These are phyloP conservation scores for Fusarium mexicanum DNA, from an alignment of 2,329 filamentous ascomycete species.

Conservation along the genomic window DNA sequence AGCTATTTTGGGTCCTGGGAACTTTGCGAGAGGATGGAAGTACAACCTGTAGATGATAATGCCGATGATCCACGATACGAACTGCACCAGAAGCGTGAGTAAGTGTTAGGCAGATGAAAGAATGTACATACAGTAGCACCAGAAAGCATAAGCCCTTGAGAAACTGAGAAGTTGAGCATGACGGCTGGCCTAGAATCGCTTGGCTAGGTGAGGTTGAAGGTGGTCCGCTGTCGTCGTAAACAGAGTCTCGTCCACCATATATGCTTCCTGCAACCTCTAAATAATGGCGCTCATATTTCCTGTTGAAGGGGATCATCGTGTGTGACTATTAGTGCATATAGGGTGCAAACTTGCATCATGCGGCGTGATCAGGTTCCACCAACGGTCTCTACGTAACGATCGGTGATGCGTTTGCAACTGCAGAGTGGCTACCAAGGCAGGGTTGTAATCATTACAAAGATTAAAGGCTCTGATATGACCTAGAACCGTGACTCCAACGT, in stretches of 20 bases:
- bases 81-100: not conserved
- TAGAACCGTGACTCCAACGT: fast-evolving
- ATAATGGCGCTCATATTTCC: not conserved
- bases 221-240: fast-evolving
- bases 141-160: not conserved
- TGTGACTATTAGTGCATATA: constrained; percentile 1
- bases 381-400: not conserved
- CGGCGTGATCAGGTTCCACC: not conserved
- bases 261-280: not conserved
- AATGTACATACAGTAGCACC: not conserved
- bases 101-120: fast-evolving
- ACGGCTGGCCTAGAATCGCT: not conserved
- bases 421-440: not conserved
- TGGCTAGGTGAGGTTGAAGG: not conserved
- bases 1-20: constrained; percentile 34
- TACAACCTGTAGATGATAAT: constrained; percentile 11
- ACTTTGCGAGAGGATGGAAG: constrained; percentile 36
- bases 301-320: not conserved
- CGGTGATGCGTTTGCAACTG: not conserved
- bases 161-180: not conserved
- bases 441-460: not conserved
- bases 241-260: not conserved
- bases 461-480: not conserved
- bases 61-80: not conserved
- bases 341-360: not conserved